These are phyloP conservation scores for Apiospora saccharicola DNA, from an alignment of 2,329 filamentous ascomycete genomes.

Conservation along the genomic window DNA sequence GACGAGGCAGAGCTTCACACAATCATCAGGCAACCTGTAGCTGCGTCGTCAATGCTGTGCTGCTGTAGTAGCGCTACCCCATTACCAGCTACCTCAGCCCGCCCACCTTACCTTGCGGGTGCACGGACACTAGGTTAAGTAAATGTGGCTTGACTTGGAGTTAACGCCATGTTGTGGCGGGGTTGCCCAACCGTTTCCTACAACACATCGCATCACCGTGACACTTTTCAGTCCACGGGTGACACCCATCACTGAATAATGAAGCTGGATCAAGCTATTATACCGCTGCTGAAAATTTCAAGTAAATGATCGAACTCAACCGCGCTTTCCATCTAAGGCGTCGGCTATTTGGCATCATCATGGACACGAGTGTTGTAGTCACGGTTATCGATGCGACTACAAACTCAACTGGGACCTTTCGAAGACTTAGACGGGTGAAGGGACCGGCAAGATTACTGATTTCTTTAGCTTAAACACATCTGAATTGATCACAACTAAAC, in stretches of 20 bases:
- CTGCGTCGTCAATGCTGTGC: slow-evolving; percentile 13
- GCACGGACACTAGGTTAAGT: background rate
- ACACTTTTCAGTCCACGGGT: background rate
- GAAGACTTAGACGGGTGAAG: background rate
- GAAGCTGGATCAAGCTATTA: too few relatives aligned
- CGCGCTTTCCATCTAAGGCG: too few relatives aligned
- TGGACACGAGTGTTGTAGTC: too few relatives aligned
- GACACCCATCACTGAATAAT: background rate
- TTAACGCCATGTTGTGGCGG: background rate
- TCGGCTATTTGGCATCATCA: too few relatives aligned
- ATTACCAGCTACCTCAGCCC: slow-evolving; percentile 4
- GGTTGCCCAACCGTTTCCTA: background rate
- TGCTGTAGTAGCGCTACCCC: slow-evolving; percentile 7
- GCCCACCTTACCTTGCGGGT: background rate
- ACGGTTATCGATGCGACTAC: too few relatives aligned
- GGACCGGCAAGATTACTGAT: background rate
- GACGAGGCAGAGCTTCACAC: slow-evolving; percentile 23
- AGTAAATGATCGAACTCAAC: too few relatives aligned
- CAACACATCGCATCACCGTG: background rate
- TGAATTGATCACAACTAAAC: background rate
- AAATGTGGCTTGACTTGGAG: background rate
- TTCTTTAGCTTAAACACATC: background rate
- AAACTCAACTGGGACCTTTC: background rate
- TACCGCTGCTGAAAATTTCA: background rate
- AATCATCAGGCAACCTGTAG: slow-evolving; percentile 23